phyloP scores from a whole-genome alignment of 1,284 basidiomycete species.

The Meripilus lineatus region DNA sequence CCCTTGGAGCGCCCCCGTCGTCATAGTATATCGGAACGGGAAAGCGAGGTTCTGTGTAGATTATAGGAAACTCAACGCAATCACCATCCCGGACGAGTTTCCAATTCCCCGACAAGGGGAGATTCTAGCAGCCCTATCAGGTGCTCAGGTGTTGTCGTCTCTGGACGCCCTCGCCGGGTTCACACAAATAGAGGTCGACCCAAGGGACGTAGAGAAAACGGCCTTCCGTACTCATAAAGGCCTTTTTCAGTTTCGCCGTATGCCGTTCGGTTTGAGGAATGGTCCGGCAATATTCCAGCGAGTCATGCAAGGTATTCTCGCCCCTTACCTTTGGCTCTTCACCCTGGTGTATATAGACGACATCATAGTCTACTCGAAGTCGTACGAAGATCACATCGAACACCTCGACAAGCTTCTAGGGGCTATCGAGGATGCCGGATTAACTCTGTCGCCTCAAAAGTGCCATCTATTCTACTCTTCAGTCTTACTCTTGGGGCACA shows the following conservation, averaged over 20 bases:
- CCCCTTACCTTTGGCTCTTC: constrained; percentile 35
- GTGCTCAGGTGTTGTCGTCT: constrained; percentile 28
- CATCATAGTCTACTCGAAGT: constrained; percentile 31
- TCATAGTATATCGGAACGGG: constrained; percentile 29
- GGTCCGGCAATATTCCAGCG: constrained; percentile 36
- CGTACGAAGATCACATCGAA: constrained; percentile 29
- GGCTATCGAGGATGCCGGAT: constrained; percentile 22
- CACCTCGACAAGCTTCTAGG: constrained; percentile 18
- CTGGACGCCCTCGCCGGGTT: constrained; percentile 37
- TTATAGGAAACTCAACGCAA: constrained; percentile 28
- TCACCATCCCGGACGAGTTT: constrained; percentile 34
- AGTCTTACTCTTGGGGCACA: constrained; percentile 30
- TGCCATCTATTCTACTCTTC: constrained; percentile 30
- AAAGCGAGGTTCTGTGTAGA: constrained; percentile 30
- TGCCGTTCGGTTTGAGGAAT: constrained; percentile 39
- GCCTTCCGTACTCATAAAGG: constrained; percentile 36
- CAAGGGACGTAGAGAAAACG: constrained; percentile 28
- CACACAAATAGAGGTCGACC: constrained; percentile 30
- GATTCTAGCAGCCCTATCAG: constrained; percentile 30
- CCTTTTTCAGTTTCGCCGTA: constrained; percentile 33
- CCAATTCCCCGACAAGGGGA: constrained; percentile 34
- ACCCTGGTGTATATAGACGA: constrained; percentile 33
- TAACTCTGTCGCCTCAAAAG: constrained; percentile 31
- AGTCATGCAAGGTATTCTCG: constrained; percentile 34
- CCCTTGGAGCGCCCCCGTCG: constrained; percentile 29